Evolutionary conservation across 805 yeast genomes (phyloP), one percentile per base, ranked within the genome.

Genomic region (Cyberlindnera subsufficiens): DNA sequence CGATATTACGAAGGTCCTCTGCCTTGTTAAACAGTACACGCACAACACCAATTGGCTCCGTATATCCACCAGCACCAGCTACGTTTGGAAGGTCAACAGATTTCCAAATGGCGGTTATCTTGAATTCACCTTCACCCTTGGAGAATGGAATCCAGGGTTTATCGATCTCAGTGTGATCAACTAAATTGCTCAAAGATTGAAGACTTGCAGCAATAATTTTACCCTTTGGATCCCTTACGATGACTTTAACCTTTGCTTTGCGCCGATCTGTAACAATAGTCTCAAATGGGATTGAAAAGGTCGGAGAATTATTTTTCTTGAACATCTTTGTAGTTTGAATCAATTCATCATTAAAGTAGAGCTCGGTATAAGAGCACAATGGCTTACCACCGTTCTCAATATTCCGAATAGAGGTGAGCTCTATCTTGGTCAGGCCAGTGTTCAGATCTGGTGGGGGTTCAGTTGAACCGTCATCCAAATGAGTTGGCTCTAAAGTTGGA

Each of bases 41-140:
- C 6, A 90, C 74, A 30, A 85, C 91, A 60, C 99, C 99, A 59
- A 91, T 82, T 39, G 99, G 99, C 44, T 88, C 88, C n/a, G 88
- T 78, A 66, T 89, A 91, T 40, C 91, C 93, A 52, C 82, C 78
- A 18, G 86, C 66, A 47, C 88, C 86, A 32, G 79, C 64, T 15
- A 83, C 84, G 40, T 80, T 78, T 46, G 66, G 72, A 56, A 91
- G 65, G 25, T 74, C 78, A 40, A 90, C 96, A 8, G 98, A 91
- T 63, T 83, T 88, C 96, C 96, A 93, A 41, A 69, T 65, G 25
- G 93, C 78, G 5, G 75, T 64, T 43, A 93, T 60, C 51, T 80
- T 77, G 33, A 86, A 71, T 53, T 84, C 87, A 44, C 96, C 97
- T 37, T 68, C 64, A 39, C 88, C 85, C 43, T 72, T 72, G 14